Base-by-base conservation (phyloP, 306 rosid genomes). In the Betula pendula region DNA sequence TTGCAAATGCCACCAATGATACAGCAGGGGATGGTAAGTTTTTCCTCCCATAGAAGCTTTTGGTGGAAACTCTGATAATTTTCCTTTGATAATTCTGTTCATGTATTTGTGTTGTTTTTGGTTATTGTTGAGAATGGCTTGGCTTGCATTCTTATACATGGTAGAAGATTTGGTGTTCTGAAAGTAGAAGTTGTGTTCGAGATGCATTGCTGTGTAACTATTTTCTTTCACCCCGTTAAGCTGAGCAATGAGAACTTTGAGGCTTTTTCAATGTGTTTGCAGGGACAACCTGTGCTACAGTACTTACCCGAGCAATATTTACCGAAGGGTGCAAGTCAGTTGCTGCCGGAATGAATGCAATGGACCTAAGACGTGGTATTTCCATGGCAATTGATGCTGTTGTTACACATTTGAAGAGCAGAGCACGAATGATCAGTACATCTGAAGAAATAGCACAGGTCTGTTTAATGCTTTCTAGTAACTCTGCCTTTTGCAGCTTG, bases 391-490 rank as follows among this genome's bases (percentile, higher is more conserved):
- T 94, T 50, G 96, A 94, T 77, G 76, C 92, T 62, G 97, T 94
- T 4, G 97, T 92, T n/a, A 84, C 97, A 27, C 88, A 87, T 84
- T 84, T 95, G 85, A 95, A 95, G 87, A 89, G 97, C 85, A 85
- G 92, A 77, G 97, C 98, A 53, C 81, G 92, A 8, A 90, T 90
- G 98, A 94, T 94, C 74, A 92, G 98, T 91, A 94, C 95, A 51
- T 89, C 97, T 29, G 98, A 94, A 79, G 98, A 94, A 90, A 94
- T 94, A 72, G 93, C 98, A 1, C 98, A 94, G 97, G 98, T 90
- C 27, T 71, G 87, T 81, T 6, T 20, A 20, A 58, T 27, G 59
- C 6, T 70, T 60, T 51, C 8, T 20, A 24, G 29, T 55, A 24
- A 67, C 48, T 67, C 25, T 29, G 25, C 44, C 48, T 53, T 6